Conservation (phyloP, 352 stramenopile species). For the Thalassiosira delicatula region DNA sequence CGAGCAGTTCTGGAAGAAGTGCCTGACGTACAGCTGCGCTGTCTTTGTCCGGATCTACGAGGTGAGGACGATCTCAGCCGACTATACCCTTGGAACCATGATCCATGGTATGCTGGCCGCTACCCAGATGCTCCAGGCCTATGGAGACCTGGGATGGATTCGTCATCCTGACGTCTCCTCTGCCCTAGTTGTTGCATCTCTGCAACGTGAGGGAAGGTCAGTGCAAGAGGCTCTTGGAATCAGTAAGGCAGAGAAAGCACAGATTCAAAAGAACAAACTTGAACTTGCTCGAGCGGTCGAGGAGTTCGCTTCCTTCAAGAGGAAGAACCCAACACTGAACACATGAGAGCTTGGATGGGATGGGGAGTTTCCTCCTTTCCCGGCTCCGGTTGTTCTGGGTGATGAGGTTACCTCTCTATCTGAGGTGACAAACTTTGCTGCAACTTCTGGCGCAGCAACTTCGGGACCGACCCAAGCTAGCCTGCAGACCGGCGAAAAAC, state of each 20-base stretch:
- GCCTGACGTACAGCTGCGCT: background rate
- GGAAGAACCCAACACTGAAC: too few relatives aligned
- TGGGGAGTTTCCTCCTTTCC: too few relatives aligned
- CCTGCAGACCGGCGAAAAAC: background rate
- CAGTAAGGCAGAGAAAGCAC: background rate
- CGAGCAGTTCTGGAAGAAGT: background rate
- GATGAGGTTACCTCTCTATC: too few relatives aligned
- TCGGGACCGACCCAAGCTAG: too few relatives aligned
- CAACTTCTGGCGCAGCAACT: too few relatives aligned
- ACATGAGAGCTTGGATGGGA: too few relatives aligned
- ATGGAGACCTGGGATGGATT: background rate
- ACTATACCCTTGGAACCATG: background rate
- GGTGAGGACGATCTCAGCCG: background rate
- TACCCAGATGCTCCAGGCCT: background rate
- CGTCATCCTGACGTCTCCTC: slow-evolving; percentile 5
- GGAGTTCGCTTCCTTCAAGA: too few relatives aligned
- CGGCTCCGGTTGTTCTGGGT: too few relatives aligned
- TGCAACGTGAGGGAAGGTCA: slow-evolving; percentile 8
- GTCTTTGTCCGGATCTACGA: background rate
- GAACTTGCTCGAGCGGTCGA: too few relatives aligned
- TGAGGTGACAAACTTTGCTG: too few relatives aligned
- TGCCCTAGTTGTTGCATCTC: background rate
- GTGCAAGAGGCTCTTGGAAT: background rate
- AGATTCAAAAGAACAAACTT: too few relatives aligned
- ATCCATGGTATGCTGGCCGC: slow-evolving; percentile 18